Percentiles rank a stretch among this genome's conserved stretches.
phyloP scores from a whole-genome alignment of 257 asterid species.

The Scutellaria galericulata region DNA sequence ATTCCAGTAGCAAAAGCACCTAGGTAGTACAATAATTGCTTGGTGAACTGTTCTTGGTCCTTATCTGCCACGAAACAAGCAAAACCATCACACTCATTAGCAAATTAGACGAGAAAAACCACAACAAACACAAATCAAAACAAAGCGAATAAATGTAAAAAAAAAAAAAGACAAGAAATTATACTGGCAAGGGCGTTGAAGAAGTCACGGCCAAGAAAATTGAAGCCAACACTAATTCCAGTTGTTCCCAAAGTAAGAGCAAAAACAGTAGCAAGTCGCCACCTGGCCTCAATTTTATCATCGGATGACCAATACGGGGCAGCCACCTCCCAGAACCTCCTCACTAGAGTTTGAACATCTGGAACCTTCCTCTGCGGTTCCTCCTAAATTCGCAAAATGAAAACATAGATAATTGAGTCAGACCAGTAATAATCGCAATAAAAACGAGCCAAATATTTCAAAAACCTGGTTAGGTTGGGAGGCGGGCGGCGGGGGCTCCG shows the following conservation, averaged over 20 bases:
- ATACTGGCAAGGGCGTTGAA: conserved; percentile 92
- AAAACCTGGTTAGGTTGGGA: conserved; percentile 43
- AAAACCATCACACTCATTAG: conserved; percentile 25
- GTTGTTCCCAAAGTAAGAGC: conserved; percentile 93
- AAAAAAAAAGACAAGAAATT: conserved; percentile 29
- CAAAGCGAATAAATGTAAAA: neutral
- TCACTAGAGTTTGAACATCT: conserved; percentile 53
- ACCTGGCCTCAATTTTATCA: conserved; percentile 71
- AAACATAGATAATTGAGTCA: conserved; percentile 2
- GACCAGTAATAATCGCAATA: neutral
- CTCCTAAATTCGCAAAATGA: conserved; percentile 30
- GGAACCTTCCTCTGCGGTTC: conserved; percentile 50
- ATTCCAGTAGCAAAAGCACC: conserved; percentile 86
- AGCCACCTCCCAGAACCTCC: conserved; percentile 87
- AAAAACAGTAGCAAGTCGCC: conserved; percentile 79
- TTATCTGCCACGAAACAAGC: conserved; percentile 55
- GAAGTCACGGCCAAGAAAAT: conserved; percentile 91
- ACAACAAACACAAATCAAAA: neutral
- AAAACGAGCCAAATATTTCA: neutral
- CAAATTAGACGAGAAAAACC: conserved; percentile 21
- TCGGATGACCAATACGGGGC: conserved; percentile 92
- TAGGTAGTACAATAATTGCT: conserved; percentile 74
- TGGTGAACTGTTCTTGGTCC: conserved; percentile 87
- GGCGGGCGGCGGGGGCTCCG: conserved; percentile 35
- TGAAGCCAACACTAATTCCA: conserved; percentile 90